phyloP scores from a whole-genome alignment of 2,329 filamentous ascomycete species.

The Aspergillus costaricaensis region DNA sequence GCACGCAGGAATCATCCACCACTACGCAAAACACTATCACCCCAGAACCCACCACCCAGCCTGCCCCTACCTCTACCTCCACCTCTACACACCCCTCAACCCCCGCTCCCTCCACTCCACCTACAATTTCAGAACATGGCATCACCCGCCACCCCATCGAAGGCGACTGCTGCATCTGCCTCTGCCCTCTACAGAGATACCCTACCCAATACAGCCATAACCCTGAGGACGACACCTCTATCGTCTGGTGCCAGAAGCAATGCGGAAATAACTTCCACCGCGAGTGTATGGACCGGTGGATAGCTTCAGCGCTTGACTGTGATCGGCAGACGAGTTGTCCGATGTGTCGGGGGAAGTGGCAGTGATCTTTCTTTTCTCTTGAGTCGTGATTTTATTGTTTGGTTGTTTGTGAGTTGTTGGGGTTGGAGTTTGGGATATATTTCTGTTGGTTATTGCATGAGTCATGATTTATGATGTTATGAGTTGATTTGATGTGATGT shows the following conservation, averaged over 20 bases:
- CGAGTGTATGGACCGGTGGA: constrained; percentile 2
- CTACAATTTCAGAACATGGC: not conserved
- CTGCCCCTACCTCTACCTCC: too few species aligned
- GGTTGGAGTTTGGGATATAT: too few species aligned
- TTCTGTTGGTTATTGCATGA: too few species aligned
- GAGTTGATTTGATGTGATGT: too few species aligned
- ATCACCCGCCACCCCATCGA: not conserved
- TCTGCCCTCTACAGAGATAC: not conserved
- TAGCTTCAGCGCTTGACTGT: not conserved
- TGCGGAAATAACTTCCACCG: constrained; percentile 5
- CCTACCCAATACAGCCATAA: not conserved
- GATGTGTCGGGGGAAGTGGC: not conserved
- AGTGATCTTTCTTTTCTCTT: not conserved
- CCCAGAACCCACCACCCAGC: too few species aligned
- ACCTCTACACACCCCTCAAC: not conserved
- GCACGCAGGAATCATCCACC: too few species aligned
- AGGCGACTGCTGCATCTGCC: constrained; percentile 4
- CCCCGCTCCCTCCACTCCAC: not conserved
- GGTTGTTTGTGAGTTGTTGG: too few species aligned
- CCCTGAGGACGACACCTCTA: too few species aligned
- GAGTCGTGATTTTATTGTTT: not conserved
- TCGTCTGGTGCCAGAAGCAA: not conserved
- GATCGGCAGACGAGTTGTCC: not conserved
- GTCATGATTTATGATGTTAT: too few species aligned
- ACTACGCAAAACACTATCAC: too few species aligned